Conservation (phyloP, 768 basidiomycete genomes). For the Serendipita sp. region DNA sequence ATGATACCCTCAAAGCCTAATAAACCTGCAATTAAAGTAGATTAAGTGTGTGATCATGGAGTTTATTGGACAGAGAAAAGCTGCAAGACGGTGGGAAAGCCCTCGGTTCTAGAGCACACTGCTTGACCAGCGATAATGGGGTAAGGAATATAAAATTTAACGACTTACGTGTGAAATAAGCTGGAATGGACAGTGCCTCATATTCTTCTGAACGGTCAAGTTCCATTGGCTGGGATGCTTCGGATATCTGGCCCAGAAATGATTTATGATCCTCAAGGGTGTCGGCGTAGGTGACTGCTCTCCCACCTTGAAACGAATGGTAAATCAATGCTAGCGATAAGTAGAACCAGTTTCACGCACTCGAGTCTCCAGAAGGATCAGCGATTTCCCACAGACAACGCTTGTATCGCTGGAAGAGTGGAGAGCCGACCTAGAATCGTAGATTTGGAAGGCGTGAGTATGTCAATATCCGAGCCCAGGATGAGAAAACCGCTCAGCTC, state of each 20-base stretch:
- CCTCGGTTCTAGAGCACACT: no score
- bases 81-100: no score
- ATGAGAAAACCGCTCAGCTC: conserved; percentile 16
- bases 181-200: conserved; percentile 49
- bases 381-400: conserved; percentile 76
- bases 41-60: not conserved
- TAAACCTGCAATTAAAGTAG: conserved; percentile 23
- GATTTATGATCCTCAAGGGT: not conserved
- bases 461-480: not conserved
- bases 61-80: no score
- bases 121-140: no score
- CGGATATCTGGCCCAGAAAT: conserved; percentile 19
- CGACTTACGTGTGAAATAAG: conserved; percentile 47
- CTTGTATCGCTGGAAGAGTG: conserved; percentile 79
- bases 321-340: conserved; percentile 7
- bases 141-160: not conserved
- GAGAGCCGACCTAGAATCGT: conserved; percentile 56
- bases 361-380: not conserved
- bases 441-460: not conserved
- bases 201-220: conserved; percentile 57
- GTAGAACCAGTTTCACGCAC: conserved; percentile 1
- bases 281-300: conserved; percentile 9
- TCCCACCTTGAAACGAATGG: conserved; percentile 23
- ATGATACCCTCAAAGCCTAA: conserved; percentile 71
- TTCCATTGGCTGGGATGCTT: conserved; percentile 61